Evolutionary conservation across 2,329 filamentous ascomycete species (phyloP), one percentile per base, ranked within the genome.

Genomic region (Pseudopyricularia cyperi): DNA sequence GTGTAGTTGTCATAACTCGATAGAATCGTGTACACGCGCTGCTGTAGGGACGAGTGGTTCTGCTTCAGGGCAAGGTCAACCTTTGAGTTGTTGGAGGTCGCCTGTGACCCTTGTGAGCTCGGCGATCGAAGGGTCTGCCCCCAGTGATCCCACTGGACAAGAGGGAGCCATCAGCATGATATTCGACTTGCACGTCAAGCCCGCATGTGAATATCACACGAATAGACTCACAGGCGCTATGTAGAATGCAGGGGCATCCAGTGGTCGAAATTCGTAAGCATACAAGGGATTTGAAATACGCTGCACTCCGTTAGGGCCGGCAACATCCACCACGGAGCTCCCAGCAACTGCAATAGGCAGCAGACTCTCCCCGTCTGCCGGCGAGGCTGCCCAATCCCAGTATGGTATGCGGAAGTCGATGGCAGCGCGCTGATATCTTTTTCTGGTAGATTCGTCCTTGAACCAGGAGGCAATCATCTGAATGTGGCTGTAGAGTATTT

Each of bases 1-100:
- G 78, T 77, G 61, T 82, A 87, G 57, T 87, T 77, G 46, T 76
- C 71, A 61, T 86, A 87, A 53, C 76, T 79, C 8, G 82, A 79
- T 55, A 86, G 78, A 1, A 89, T 70, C 50, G 79, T 82, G 59
- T 82, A 84, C 2, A 89, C 70, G 12, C 87, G 75, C 56, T 80
- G 72, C 59, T 81, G 76, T 35, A 82, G 72, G 14, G 73, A 73
- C 2, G 69, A 64, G 5, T 79, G 70, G 55, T 75, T 77, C 26
- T 69, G 70, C 55, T 78, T 70, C 15, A 83, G 62, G 15, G 74
- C 70, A 12, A 68, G 60, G 12, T 73, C 76, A 30, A 84, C 73
- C 19, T 73, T 65, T 4, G 75, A 67, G 56, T 86, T 80, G 58
- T 82, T 75, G n/a, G 82, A 85, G 9, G 62, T 61, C 15, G 77